phyloP scores from a whole-genome alignment of 2,329 filamentous ascomycete genomes.

The Cephalotrichum gorgonifer region DNA sequence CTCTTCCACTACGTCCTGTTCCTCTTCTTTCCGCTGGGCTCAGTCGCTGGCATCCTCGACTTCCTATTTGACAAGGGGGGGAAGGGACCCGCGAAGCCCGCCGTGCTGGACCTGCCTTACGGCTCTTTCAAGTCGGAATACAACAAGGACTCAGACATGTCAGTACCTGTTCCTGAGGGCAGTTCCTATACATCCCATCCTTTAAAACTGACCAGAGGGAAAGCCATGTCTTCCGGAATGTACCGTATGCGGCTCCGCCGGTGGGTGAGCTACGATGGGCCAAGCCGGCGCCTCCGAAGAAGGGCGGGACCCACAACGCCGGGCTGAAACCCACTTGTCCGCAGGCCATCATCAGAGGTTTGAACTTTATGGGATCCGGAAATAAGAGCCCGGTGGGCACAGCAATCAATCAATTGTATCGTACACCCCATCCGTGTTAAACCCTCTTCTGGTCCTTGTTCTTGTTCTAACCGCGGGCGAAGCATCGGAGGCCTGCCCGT shows the following conservation, averaged over 20 bases:
- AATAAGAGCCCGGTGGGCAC: constrained; percentile 20
- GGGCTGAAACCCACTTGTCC: constrained; percentile 9
- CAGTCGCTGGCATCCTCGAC: background rate
- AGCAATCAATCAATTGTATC: constrained; percentile 22
- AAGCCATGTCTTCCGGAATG: constrained; percentile 24
- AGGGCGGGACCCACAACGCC: constrained; percentile 5
- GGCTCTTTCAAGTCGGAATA: constrained; percentile 9
- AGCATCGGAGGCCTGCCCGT: constrained; percentile 21
- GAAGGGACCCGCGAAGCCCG: constrained; percentile 1
- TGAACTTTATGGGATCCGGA: constrained; percentile 20
- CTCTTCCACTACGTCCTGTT: background rate
- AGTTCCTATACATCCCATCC: background rate
- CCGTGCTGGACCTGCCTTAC: constrained; percentile 9
- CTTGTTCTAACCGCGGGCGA: background rate
- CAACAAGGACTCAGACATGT: constrained; percentile 9
- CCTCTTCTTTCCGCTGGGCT: background rate
- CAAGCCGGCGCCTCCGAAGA: constrained; percentile 24
- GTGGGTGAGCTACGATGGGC: constrained; percentile 26
- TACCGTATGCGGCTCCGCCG: constrained; percentile 31
- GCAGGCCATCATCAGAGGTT: constrained; percentile 11
- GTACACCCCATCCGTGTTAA: constrained; percentile 3
- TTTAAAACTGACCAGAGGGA: background rate
- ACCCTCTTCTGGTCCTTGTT: background rate
- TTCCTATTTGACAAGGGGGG: background rate
- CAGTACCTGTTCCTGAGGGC: background rate